These are phyloP conservation scores for Astragalus glycyphyllos DNA, from an alignment of 306 rosid genomes.

Conservation along the genomic window DNA sequence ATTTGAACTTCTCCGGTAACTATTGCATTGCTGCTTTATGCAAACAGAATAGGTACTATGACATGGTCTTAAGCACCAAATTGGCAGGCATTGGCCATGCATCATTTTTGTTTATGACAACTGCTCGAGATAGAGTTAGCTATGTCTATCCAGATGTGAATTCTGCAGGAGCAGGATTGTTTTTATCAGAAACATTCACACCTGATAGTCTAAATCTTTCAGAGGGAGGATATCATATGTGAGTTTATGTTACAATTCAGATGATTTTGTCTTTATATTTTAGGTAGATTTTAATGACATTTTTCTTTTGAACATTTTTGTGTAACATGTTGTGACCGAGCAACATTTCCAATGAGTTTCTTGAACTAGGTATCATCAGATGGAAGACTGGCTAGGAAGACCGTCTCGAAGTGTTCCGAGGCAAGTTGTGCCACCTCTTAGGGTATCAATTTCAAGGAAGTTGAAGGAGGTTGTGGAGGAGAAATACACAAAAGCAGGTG, in stretches of 20 bases:
- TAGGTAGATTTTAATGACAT: slow-evolving; percentile 11
- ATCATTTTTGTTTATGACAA: slow-evolving; percentile 78
- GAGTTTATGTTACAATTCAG: slow-evolving; percentile 42
- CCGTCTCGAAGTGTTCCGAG: slow-evolving; percentile 73
- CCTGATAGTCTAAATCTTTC: slow-evolving; percentile 71
- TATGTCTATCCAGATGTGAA: slow-evolving; percentile 88
- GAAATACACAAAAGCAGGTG: slow-evolving; percentile 73
- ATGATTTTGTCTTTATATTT: slow-evolving; percentile 6
- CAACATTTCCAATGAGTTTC: slow-evolving; percentile 41
- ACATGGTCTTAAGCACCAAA: slow-evolving; percentile 88
- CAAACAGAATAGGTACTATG: slow-evolving; percentile 85
- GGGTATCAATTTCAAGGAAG: slow-evolving; percentile 76
- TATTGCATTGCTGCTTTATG: slow-evolving; percentile 40
- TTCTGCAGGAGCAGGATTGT: slow-evolving; percentile 90
- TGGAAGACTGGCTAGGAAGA: slow-evolving; percentile 88
- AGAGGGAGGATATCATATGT: slow-evolving; percentile 90
- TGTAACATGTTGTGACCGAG: neutral
- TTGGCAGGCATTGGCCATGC: slow-evolving; percentile 94
- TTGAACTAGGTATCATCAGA: slow-evolving; percentile 77
- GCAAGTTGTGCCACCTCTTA: slow-evolving; percentile 64
- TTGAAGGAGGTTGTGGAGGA: slow-evolving; percentile 73
- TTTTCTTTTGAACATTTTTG: slow-evolving; percentile 1
- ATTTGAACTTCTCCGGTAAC: slow-evolving; percentile 2
- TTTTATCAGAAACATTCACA: slow-evolving; percentile 76
- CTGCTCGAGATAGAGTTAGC: slow-evolving; percentile 89